A percentile compares a stretch with the other conserved stretches of the same genome.
Evolutionary conservation across 2,329 filamentous ascomycete genomes (phyloP).

Genomic region (Phialophora macrospora): DNA sequence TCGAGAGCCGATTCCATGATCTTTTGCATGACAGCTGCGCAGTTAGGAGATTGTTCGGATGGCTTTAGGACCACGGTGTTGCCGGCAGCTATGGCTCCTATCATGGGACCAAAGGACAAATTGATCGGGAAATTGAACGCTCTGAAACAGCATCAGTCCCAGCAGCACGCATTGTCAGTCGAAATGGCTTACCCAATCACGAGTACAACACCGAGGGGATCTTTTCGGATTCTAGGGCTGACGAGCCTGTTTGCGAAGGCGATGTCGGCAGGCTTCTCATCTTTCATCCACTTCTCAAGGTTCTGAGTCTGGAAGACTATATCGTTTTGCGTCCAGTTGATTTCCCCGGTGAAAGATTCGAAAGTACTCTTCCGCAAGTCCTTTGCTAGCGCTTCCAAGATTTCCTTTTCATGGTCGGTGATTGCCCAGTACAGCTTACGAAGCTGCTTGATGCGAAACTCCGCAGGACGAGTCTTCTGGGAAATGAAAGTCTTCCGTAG

Average conservation of each 20-base stretch:
- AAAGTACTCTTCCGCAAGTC: slow-evolving; percentile 79
- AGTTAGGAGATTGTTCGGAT: slow-evolving; percentile 77
- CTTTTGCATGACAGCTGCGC: slow-evolving; percentile 78
- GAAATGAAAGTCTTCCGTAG: slow-evolving; percentile 73
- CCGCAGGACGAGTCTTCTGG: slow-evolving; percentile 79
- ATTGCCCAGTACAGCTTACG: slow-evolving; percentile 94
- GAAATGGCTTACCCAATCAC: slow-evolving; percentile 70
- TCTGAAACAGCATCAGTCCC: slow-evolving; percentile 45
- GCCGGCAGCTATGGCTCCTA: slow-evolving; percentile 90
- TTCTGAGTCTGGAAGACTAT: slow-evolving; percentile 78
- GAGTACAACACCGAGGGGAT: slow-evolving; percentile 80
- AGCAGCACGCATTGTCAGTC: slow-evolving; percentile 21
- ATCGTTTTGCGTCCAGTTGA: slow-evolving; percentile 79
- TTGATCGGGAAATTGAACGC: slow-evolving; percentile 94
- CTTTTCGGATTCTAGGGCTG: slow-evolving; percentile 78
- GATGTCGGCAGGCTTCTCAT: slow-evolving; percentile 75
- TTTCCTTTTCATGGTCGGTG: slow-evolving; percentile 73
- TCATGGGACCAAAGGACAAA: slow-evolving; percentile 74
- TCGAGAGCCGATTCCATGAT: slow-evolving; percentile 79
- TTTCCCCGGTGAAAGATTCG: slow-evolving; percentile 76
- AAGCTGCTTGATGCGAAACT: slow-evolving; percentile 83
- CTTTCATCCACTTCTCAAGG: slow-evolving; percentile 79
- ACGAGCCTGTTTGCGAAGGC: slow-evolving; percentile 70
- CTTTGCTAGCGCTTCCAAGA: slow-evolving; percentile 74
- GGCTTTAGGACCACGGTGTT: slow-evolving; percentile 92